Evolutionary conservation across 306 rosid species (phyloP), one percentile per base, ranked within the genome.

Genomic region (Glycine tomentella): DNA sequence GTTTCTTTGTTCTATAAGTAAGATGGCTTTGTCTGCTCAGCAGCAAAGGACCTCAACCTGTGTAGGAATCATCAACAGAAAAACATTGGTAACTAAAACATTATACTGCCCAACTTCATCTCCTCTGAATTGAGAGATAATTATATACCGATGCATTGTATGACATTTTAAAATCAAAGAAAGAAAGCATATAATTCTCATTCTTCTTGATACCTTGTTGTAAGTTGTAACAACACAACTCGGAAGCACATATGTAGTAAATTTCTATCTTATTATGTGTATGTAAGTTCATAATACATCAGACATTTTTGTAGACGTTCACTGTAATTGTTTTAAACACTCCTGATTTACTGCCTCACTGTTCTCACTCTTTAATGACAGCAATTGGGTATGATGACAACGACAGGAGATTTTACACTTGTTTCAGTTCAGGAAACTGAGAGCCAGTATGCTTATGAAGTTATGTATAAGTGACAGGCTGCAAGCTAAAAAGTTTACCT

Each of bases 1-100:
- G 48, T 44, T 81, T 81, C 85, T 84, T 79, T 74, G 89, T 79
- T 74, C 88, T 58, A 74, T 85, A 72, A 15, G 86, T 69, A 75
- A 71, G 64, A 80, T 25, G 82, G 77, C 59, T 49, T 84, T 83
- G 69, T 77, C 80, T 81, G 86, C 82, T 75, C 89, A 78, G 84
- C 85, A 78, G 87, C 55, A 77, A 77, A 56, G 74, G 80, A 85
- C 88, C 81, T 81, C 86, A 85, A 88, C 86, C 84, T 84, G 84
- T 81, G 87, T 83, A 88, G 75, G 82, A 83, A 84, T 72, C 87
- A 87, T 65, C 77, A 77, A 80, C 77, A 86, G 31, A 52, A 84
- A 46, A 45, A 31, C 79, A 56, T 84, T 77, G 82, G 78, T 76
- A 80, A 81, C 86, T 16, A 50, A 31, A 53, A 79, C 3, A 73